Evolutionary conservation across 2,329 filamentous ascomycete species (phyloP).

Genomic region (Pseudogymnoascus sp.): DNA sequence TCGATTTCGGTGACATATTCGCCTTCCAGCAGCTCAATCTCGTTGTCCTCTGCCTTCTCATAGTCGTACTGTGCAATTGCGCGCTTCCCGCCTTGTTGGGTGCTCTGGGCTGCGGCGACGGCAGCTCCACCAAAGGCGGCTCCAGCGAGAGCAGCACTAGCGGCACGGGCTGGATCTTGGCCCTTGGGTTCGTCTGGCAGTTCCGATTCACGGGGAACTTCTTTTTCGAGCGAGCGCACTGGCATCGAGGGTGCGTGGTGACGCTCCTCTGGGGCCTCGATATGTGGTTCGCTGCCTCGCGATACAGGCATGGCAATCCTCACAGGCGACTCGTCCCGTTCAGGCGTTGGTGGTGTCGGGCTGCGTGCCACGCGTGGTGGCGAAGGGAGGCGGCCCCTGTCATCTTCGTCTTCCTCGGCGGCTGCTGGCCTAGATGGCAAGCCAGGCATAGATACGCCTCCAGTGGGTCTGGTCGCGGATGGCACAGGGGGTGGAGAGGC

Average conservation of each 20-base stretch:
- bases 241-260: slow-evolving; percentile 55
- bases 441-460: slow-evolving; percentile 72
- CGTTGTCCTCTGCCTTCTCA: slow-evolving; percentile 95
- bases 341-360: slow-evolving; percentile 39
- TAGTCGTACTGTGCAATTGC: slow-evolving; percentile 91
- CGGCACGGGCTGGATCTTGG: slow-evolving; percentile 53
- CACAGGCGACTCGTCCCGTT: slow-evolving; percentile 65
- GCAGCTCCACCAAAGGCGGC: slow-evolving; percentile 37
- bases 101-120: slow-evolving; percentile 39
- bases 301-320: slow-evolving; percentile 80
- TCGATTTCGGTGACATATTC: slow-evolving; percentile 87
- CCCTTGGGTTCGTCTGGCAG: slow-evolving; percentile 55
- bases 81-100: slow-evolving; percentile 52
- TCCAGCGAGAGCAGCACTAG: slow-evolving; percentile 50
- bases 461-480: slow-evolving; percentile 54
- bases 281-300: slow-evolving; percentile 49
- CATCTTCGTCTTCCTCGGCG: slow-evolving; percentile 44
- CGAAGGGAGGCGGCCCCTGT: slow-evolving; percentile 40
- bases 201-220: slow-evolving; percentile 58
- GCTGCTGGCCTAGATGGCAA: slow-evolving; percentile 57
- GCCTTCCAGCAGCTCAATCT: slow-evolving; percentile 84
- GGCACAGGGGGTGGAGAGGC: slow-evolving; percentile 34
- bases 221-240: slow-evolving; percentile 54
- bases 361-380: slow-evolving; percentile 35
- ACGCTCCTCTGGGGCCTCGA: slow-evolving; percentile 46